phyloP scores from a whole-genome alignment of 306 rosid species.

The Rosa lucieae region DNA sequence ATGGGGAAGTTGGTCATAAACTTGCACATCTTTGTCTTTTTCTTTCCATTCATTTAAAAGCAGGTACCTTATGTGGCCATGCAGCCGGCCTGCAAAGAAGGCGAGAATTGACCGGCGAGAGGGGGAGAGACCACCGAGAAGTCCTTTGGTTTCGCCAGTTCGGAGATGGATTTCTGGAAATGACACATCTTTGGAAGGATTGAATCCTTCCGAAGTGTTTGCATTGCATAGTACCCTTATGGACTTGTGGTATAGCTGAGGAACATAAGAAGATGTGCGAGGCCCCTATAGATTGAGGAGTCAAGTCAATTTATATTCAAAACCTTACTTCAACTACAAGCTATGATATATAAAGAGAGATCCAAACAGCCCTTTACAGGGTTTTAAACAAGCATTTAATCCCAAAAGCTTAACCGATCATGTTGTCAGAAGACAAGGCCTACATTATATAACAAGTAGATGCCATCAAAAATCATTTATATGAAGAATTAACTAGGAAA shows the following conservation, averaged over 20 bases:
- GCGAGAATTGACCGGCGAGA: slow-evolving; percentile 38
- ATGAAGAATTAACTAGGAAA: too few species aligned
- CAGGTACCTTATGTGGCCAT: slow-evolving; percentile 38
- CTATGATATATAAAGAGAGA: background rate
- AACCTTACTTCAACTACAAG: background rate
- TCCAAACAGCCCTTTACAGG: too few species aligned
- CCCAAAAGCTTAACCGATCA: background rate
- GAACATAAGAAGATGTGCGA: slow-evolving; percentile 28
- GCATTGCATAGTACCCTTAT: slow-evolving; percentile 49
- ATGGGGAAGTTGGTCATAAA: slow-evolving; percentile 35
- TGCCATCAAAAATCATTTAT: too few species aligned
- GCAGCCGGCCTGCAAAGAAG: slow-evolving; percentile 45
- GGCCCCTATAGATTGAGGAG: slow-evolving; percentile 35
- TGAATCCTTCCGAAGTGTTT: slow-evolving; percentile 45
- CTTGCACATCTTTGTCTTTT: slow-evolving; percentile 41
- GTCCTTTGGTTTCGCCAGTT: slow-evolving; percentile 35
- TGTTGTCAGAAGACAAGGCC: too few species aligned
- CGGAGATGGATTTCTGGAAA: slow-evolving; percentile 46
- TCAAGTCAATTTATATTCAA: background rate
- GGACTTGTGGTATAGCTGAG: slow-evolving; percentile 38
- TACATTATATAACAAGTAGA: too few species aligned
- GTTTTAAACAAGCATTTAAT: too few species aligned
- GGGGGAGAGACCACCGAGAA: slow-evolving; percentile 33
- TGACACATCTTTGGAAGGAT: slow-evolving; percentile 44
- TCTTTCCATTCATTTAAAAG: slow-evolving; percentile 41